phyloP scores from a whole-genome alignment of 2,329 filamentous ascomycete genomes.

The Sporothrix brunneoviolacea region DNA sequence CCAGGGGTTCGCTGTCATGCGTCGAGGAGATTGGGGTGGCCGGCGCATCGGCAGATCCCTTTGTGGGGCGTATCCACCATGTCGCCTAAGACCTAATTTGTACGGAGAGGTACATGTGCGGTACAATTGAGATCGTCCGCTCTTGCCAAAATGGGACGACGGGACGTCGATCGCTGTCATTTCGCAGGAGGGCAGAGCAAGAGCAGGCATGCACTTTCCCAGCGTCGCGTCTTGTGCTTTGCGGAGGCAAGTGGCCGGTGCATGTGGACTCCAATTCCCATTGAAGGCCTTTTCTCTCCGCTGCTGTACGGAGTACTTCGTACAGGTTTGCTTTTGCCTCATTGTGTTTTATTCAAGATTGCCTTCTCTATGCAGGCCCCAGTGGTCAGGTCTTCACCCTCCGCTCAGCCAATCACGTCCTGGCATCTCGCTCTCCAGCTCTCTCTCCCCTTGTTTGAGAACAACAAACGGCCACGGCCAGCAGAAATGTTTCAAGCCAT shows the following conservation, averaged over 20 bases:
- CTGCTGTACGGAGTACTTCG: too few relatives aligned
- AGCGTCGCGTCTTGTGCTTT: background rate
- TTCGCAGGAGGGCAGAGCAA: background rate
- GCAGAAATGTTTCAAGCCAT: conserved; percentile 4
- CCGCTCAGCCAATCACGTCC: background rate
- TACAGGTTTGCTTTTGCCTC: background rate
- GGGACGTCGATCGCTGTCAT: conserved; percentile 1
- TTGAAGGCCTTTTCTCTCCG: background rate
- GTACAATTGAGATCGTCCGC: conserved; percentile 5
- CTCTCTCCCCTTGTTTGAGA: conserved; percentile 3
- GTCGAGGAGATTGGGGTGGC: conserved; percentile 4
- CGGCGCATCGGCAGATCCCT: conserved; percentile 12
- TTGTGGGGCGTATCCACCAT: conserved; percentile 1
- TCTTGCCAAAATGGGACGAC: conserved; percentile 6
- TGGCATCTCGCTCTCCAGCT: background rate
- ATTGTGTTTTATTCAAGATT: background rate
- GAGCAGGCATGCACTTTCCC: conserved; percentile 1
- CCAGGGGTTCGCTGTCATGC: conserved; percentile 15
- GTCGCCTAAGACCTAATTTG: background rate
- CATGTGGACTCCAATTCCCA: background rate
- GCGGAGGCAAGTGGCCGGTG: background rate
- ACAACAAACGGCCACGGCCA: conserved; percentile 4
- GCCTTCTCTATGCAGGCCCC: too few relatives aligned
- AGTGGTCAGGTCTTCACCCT: background rate
- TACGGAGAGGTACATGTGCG: background rate